Evolutionary conservation across 2,329 filamentous ascomycete species (phyloP), one percentile per base, ranked within the genome.

Genomic region (Cladophialophora psammophila): DNA sequence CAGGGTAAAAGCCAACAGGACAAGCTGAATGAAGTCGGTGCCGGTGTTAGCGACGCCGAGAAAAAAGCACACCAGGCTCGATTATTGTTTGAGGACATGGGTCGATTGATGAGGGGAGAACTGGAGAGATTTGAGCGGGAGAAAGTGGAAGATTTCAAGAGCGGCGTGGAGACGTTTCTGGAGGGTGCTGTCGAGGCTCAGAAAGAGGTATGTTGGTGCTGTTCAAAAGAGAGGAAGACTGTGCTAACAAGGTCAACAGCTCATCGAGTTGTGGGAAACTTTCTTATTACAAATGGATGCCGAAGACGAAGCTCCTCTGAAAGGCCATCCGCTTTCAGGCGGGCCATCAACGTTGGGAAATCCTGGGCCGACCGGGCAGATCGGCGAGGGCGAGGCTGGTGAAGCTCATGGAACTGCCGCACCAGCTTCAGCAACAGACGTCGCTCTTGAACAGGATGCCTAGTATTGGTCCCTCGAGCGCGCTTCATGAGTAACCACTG

Each of bases 121-220:
- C 84, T 99, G 72, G 95, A 98, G 75, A 86, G 94, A 18, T 99
- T 99, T 75, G 95, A 99, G 81, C 88, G 87, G 74, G 95, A 99
- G 80, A 99, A 99, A 83, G 95, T 99, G 2, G 95, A 99, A 77
- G 95, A 99, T 77, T 99, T 99, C 80, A 99, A 99, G 84, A 95
- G 91, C 69, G 94, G 94, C 0, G 94, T 99, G 1, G 95, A 99
- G 82, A 99, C 95, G 1, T 99, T 97, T 80, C 80, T 99, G 74
- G 95, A 99, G 83, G 94, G 95, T 75, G 93, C 95, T 3, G 93
- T 99, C 3, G 95, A 99, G 80, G 95, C 94, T 63, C 95, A 99
- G 82, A 99, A 99, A 81, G 95, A 99, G 90, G 94, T 95, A 78
- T 79, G 87, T 80, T 50, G 26, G 60, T 55, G 10, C 53, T 18